Conservation (phyloP, 2,329 filamentous ascomycete species). For the Colletotrichum falcatum region DNA sequence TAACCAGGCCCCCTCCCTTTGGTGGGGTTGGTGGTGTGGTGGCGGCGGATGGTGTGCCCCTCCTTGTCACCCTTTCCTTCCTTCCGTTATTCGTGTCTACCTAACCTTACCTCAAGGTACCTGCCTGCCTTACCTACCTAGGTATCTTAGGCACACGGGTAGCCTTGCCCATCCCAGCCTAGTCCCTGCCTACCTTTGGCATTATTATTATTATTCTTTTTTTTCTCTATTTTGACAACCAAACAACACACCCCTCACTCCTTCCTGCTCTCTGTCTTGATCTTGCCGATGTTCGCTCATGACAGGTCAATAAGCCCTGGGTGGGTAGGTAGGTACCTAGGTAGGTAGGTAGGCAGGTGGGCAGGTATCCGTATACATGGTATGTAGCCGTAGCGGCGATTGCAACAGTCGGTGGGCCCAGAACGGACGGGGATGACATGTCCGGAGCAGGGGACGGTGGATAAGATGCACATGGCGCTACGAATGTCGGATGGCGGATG, state of each 20-base stretch:
- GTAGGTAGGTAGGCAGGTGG: background rate
- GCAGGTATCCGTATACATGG: too few species aligned
- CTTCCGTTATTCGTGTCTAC: too few species aligned
- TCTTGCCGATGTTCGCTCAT: constrained; percentile 18
- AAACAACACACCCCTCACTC: too few species aligned
- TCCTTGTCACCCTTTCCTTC: constrained; percentile 10
- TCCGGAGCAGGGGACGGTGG: background rate
- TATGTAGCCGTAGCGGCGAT: constrained; percentile 25
- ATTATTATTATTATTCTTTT: background rate
- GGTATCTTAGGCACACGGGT: too few species aligned
- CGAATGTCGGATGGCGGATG: constrained; percentile 16
- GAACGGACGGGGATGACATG: background rate
- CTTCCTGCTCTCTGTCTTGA: background rate
- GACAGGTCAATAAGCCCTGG: constrained; percentile 13
- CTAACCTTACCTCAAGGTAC: constrained; percentile 7
- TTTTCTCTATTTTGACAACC: too few species aligned
- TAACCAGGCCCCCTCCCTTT: background rate
- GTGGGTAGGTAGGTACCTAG: constrained; percentile 1
- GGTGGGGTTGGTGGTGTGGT: background rate
- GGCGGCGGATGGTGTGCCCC: background rate
- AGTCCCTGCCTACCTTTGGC: background rate
- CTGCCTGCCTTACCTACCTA: background rate
- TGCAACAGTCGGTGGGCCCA: constrained; percentile 24
- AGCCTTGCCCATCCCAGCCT: too few species aligned
- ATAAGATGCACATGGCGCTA: too few species aligned